Evolutionary conservation across 2,329 filamentous ascomycete genomes (phyloP).

Genomic region (Setomelanomma holmii): DNA sequence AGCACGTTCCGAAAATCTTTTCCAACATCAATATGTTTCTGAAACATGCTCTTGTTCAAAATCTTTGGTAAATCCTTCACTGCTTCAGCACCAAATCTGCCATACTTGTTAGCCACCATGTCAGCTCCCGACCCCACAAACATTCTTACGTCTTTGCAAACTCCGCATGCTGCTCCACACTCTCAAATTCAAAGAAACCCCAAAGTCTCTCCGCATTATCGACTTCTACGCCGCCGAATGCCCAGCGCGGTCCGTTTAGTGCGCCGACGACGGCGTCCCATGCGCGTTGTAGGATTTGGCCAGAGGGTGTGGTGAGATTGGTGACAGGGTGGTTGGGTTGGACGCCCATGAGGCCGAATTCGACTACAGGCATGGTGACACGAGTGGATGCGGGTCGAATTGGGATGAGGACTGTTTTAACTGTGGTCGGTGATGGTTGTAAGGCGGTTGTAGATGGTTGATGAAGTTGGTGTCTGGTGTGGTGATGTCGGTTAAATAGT

Average conservation of each 20-base stretch:
- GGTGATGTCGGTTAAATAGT: background rate
- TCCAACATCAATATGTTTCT: background rate
- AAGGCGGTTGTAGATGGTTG: background rate
- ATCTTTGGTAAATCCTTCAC: background rate
- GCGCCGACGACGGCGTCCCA: background rate
- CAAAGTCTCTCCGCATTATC: background rate
- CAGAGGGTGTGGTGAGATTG: background rate
- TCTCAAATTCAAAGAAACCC: background rate
- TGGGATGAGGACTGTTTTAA: too few species aligned
- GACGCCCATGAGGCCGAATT: slow-evolving; percentile 1
- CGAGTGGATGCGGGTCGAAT: background rate
- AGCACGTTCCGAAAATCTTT: background rate
- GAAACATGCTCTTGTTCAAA: background rate
- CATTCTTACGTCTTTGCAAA: slow-evolving; percentile 1
- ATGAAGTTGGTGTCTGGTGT: background rate
- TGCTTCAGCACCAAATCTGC: background rate
- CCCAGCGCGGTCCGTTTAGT: background rate
- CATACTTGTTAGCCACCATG: too few species aligned
- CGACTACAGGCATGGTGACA: background rate
- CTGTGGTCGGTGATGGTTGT: too few species aligned
- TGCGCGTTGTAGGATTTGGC: background rate
- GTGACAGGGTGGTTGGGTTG: background rate
- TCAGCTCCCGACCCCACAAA: too few species aligned
- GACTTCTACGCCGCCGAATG: background rate
- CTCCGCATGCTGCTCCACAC: background rate